Evolutionary conservation across 1,284 basidiomycete species (phyloP), one percentile per base, ranked within the genome.

Genomic region (Malassezia cuniculi): DNA sequence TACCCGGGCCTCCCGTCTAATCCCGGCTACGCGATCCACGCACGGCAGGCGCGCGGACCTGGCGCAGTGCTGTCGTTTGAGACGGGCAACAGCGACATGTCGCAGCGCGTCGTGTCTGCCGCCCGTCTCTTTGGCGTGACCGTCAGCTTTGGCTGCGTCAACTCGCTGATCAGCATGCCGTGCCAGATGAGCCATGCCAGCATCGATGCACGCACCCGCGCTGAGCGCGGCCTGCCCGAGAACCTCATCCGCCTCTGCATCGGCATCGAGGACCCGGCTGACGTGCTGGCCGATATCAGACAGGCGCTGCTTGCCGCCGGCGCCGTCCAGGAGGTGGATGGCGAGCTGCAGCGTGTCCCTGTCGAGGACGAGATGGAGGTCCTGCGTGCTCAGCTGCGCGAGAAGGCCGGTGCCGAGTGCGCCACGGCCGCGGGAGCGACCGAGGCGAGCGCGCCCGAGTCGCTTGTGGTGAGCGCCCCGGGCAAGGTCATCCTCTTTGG

Each of bases 151-250:
- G 93, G 93, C 21, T 89, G 85, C 54, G 89, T 99, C 55, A 97
- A 99, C 73, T 86, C 82, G 63, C 71, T 99, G 66, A 97, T 97
- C 70, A 89, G 85, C 56, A 97, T 99, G 93, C 93, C 93, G 30
- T 97, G 93, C 69, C 79, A 89, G 55, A 97, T 99, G 93, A 93
- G 86, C 18, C 93, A 99, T 69, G 89, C 93, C 19, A 95, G 89
- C 27, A 99, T 99, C 56, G 87, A 94, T 61, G 78, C 90, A 21
- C 83, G 85, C 24, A 79, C 80, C 16, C 81, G 93, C 25, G 86
- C 85, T 19, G 87, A 80, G 37, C 82, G 93, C 45, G 86, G 89
- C 33, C 75, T 99, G 20, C 93, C 90, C 18, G 93, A 99, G 69
- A 85, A 97, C 69, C 76, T 99, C 41, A 95, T 99, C 60, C 83